phyloP scores from a whole-genome alignment of 129 eudicot species.

The Silybum marianum region DNA sequence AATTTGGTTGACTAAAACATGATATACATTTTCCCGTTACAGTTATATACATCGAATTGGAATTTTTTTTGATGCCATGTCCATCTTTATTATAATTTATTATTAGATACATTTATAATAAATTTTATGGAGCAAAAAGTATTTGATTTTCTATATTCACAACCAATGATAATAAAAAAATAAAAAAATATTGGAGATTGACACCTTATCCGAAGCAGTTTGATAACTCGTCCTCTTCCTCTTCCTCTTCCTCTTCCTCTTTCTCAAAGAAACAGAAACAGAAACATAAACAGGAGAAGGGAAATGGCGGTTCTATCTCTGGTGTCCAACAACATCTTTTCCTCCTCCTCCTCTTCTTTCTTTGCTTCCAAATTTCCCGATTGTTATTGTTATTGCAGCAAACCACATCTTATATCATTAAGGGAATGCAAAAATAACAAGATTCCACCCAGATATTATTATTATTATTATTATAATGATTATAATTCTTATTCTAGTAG shows the following conservation, averaged over 20 bases:
- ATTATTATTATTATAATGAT: no score
- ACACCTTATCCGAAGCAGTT: constrained; percentile 39
- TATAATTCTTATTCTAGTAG: neutral
- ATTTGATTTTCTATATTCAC: neutral
- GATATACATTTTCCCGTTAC: no score
- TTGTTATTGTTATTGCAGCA: constrained; percentile 11
- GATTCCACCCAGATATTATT: constrained; percentile 11
- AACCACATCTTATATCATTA: constrained; percentile 8
- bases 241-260: constrained; percentile 31
- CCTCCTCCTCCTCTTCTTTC: constrained; percentile 24
- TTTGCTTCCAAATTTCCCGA: constrained; percentile 17
- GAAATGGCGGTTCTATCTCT: constrained; percentile 33
- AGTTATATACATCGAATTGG: no score
- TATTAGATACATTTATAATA: no score
- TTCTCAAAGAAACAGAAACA: constrained; percentile 5
- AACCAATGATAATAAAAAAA: no score
- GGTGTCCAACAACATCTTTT: constrained; percentile 14
- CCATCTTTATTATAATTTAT: no score
- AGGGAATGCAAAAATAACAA: constrained; percentile 20
- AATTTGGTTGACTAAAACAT: no score
- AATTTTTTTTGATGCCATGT: no score
- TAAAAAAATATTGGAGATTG: neutral
- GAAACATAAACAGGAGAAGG: constrained; percentile 4
- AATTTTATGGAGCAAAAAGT: no score
- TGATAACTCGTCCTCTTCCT: constrained; percentile 26